Conservation (phyloP, 805 yeast species). For the Scheffersomyces ergatensis region DNA sequence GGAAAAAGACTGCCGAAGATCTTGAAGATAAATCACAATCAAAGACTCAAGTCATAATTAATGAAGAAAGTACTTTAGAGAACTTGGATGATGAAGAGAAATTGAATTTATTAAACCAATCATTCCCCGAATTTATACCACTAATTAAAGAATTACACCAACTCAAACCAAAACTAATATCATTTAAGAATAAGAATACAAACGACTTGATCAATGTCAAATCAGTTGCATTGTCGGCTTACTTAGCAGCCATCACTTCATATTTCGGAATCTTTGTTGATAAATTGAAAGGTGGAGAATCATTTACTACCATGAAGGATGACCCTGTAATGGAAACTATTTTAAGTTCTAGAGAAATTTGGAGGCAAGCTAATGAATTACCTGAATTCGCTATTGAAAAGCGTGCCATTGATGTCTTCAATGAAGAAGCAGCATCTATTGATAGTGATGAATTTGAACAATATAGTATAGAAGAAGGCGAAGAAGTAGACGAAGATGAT, state of each 20-base stretch:
- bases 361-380: slow-evolving; percentile 76
- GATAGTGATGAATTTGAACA: slow-evolving; percentile 14
- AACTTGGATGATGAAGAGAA: slow-evolving; percentile 53
- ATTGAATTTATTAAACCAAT: slow-evolving; percentile 50
- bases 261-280: slow-evolving; percentile 75
- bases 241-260: slow-evolving; percentile 72
- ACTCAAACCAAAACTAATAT: slow-evolving; percentile 14
- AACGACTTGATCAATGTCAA: slow-evolving; percentile 48
- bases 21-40: slow-evolving; percentile 25
- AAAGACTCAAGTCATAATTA: slow-evolving; percentile 28
- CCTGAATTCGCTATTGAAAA: slow-evolving; percentile 20
- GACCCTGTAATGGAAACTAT: slow-evolving; percentile 89
- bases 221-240: slow-evolving; percentile 69
- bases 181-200: slow-evolving; percentile 8
- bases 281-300: slow-evolving; percentile 51
- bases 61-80: slow-evolving; percentile 31
- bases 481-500: slow-evolving; percentile 10
- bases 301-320: slow-evolving; percentile 65
- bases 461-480: slow-evolving; percentile 15
- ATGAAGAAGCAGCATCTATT: slow-evolving; percentile 6
- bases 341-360: slow-evolving; percentile 75
- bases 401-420: slow-evolving; percentile 2
- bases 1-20: slow-evolving; percentile 59
- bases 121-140: slow-evolving; percentile 84
- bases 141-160: slow-evolving; percentile 57